Percentiles rank a stretch among this genome's conserved stretches.
phyloP scores from a whole-genome alignment of 257 asterid species.

The Solanum bulbocastanum region DNA sequence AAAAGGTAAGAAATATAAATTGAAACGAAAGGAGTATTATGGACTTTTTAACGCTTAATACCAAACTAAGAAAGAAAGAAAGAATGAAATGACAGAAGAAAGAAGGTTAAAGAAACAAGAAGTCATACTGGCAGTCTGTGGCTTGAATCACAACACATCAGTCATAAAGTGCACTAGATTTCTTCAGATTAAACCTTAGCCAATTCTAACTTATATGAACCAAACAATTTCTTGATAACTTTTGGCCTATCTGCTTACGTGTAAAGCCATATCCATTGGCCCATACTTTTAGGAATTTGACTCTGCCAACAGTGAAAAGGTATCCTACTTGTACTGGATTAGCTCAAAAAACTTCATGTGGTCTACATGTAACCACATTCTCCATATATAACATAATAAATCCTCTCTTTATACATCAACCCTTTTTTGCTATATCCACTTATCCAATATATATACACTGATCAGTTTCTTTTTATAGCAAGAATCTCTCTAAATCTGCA shows the following conservation, averaged over 20 bases:
- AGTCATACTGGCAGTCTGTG: neutral
- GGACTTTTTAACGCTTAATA: neutral
- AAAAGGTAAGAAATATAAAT: neutral
- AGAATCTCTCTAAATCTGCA: neutral
- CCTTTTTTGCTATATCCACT: slow-evolving; percentile 8
- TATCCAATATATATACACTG: neutral
- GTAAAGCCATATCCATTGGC: slow-evolving; percentile 25
- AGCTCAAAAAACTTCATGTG: slow-evolving; percentile 27
- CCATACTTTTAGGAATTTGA: slow-evolving; percentile 1
- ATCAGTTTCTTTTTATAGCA: neutral
- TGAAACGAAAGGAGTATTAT: neutral
- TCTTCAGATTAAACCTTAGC: neutral
- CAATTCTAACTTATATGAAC: neutral
- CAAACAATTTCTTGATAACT: neutral
- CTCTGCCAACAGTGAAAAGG: slow-evolving; percentile 11
- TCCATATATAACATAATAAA: neutral
- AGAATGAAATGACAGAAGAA: neutral
- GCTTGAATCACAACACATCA: slow-evolving; percentile 5
- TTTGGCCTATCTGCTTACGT: neutral
- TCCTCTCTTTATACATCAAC: slow-evolving; percentile 14
- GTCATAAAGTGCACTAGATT: neutral
- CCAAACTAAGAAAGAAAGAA: neutral
- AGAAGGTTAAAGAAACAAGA: neutral
- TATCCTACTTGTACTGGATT: slow-evolving; percentile 26
- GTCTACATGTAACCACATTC: slow-evolving; percentile 26